A percentile compares a stretch with the other conserved stretches of the same genome.
Conservation (phyloP, 2,329 filamentous ascomycete species). For the Lasiodiplodia hormozganensis region DNA sequence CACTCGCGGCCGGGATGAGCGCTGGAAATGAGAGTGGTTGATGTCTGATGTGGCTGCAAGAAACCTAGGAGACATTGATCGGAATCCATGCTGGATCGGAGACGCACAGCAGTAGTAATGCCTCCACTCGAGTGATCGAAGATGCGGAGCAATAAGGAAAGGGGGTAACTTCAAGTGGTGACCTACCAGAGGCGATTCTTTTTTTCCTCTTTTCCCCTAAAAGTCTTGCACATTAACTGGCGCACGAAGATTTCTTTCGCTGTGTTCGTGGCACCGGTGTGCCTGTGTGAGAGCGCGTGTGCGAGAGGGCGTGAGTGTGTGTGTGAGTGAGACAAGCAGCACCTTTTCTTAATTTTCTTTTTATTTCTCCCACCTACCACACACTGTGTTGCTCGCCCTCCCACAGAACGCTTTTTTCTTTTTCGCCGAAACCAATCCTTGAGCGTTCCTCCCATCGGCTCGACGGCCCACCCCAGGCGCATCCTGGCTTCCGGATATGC, state of each 20-base stretch:
- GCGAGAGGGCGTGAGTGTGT: neutral
- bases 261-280: neutral
- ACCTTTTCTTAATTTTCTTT: neutral
- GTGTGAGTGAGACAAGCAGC: constrained; percentile 6
- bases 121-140: neutral
- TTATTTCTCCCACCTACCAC: neutral
- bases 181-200: neutral
- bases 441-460: neutral
- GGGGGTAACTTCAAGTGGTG: neutral
- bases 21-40: neutral
- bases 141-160: neutral
- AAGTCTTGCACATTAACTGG: neutral
- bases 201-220: neutral
- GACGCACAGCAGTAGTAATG: neutral
- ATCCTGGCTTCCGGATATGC: constrained; percentile 13
- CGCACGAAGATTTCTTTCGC: neutral
- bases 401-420: neutral
- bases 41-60: neutral
- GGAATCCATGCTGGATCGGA: neutral
- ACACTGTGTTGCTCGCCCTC: neutral
- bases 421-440: neutral
- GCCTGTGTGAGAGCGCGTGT: neutral
- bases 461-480: neutral
- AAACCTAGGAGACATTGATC: neutral
- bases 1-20: neutral